Evolutionary conservation across 1,139 yeast genomes (phyloP), one percentile per base, ranked within the genome.

Genomic region (Saccharomyces hybrid): DNA sequence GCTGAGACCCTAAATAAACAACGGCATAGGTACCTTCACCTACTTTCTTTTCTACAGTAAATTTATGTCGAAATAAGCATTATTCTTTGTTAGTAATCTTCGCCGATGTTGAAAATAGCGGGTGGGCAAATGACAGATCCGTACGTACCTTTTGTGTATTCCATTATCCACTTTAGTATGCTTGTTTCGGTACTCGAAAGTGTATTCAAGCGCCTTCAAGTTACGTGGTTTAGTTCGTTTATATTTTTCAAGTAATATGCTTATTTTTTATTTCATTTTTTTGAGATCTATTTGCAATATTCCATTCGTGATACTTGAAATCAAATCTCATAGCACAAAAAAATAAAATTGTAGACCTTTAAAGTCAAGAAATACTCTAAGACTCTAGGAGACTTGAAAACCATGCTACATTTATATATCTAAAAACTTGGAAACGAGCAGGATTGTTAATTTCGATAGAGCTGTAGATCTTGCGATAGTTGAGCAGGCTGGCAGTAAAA

Each of bases 1-100:
- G 85, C 55, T 78, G 79, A 11, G 65, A 64, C 0, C 96, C 98
- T 14, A 93, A 77, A 66, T 87, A 93, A 2, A 95, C 99, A 56
- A 91, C 96, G 48, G 99, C 99, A 76, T 93, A 95, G 0, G 99
- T 95, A 72, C 99, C 99, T 73, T 95, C 99, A 67, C 99, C 99
- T 28, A 93, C 97, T 69, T 91, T 91, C 62, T 81, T 82, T 57
- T 88, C 71, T 55, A 69, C 70, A 9, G 70, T 61, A 55, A 69
- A 71, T 27, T 20, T 20, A 20, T 20, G 23, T 20, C 23, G 23
- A 20, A 20, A 20, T 20, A 20, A 20, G 23, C 23, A 20, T 20
- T 20, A 20, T 20, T 20, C 23, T 20, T 20, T 20, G 23, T 20
- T 20, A 20, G 23, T 20, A 20, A 20, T 20, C 23, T 20, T 20